A percentile compares a stretch with the other conserved stretches of the same genome.
Evolutionary conservation across 179 eudicot species (phyloP).

Genomic region (Gypsophila paniculata): DNA sequence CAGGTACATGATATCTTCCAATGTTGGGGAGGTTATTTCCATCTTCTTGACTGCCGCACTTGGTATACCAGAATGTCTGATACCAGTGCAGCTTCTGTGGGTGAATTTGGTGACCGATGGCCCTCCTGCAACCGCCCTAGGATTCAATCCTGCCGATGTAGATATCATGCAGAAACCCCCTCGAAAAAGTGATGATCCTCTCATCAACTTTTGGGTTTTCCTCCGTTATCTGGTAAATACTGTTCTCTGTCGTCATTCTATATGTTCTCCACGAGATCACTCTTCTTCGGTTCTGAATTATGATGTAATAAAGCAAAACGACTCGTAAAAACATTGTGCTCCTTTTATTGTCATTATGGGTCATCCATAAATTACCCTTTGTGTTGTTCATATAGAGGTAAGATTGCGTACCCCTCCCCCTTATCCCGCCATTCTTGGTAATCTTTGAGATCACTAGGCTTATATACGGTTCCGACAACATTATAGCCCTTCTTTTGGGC

Average conservation of each 20-base stretch:
- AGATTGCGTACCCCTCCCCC: no score
- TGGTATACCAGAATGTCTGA: constrained; percentile 83
- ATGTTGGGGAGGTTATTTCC: constrained; percentile 84
- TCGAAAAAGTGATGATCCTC: constrained; percentile 69
- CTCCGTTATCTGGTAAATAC: constrained; percentile 71
- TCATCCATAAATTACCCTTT: not conserved
- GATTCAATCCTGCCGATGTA: constrained; percentile 85
- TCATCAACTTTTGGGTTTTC: constrained; percentile 72
- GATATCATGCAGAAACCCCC: constrained; percentile 87
- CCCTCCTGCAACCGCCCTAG: constrained; percentile 95
- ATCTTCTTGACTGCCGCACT: constrained; percentile 85
- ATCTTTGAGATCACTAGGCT: not conserved
- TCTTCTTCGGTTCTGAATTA: no score
- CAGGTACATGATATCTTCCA: constrained; percentile 97
- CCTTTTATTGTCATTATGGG: not conserved
- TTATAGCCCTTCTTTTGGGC: not conserved
- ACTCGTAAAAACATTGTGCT: not conserved
- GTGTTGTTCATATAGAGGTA: not conserved
- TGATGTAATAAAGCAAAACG: no score
- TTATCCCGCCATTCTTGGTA: no score
- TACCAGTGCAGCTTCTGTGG: constrained; percentile 93
- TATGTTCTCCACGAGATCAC: not conserved
- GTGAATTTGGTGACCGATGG: constrained; percentile 94
- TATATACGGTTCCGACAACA: not conserved
- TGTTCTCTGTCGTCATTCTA: not conserved